Evolutionary conservation across 1,139 yeast species (phyloP).

Genomic region (Nadsonia commutata): DNA sequence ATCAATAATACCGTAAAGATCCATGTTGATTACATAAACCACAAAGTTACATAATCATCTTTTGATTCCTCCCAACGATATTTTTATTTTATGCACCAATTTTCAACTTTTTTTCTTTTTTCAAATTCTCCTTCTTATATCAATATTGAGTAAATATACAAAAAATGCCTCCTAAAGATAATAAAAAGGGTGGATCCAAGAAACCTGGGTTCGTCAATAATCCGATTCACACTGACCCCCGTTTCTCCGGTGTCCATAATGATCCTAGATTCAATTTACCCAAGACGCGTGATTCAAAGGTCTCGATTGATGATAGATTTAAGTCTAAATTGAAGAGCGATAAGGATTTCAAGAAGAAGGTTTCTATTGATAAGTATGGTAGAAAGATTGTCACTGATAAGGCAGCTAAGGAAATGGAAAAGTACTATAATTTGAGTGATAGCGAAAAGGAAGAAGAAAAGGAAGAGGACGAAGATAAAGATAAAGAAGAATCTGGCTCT

Average conservation of each 20-base stretch:
- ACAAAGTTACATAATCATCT: too few species aligned
- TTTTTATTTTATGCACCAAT: too few species aligned
- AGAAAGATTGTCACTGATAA: conserved; percentile 40
- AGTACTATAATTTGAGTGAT: conserved; percentile 44
- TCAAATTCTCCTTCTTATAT: too few species aligned
- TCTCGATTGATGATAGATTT: conserved; percentile 78
- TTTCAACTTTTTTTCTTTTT: too few species aligned
- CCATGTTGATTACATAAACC: too few species aligned
- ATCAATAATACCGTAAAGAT: too few species aligned
- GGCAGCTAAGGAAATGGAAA: conserved; percentile 39
- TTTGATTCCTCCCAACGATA: too few species aligned
- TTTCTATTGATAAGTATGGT: conserved; percentile 77
- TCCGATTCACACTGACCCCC: conserved; percentile 43
- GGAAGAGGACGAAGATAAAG: conserved; percentile 17
- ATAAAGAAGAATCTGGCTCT: background rate
- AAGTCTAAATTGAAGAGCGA: conserved; percentile 42
- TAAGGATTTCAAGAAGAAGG: conserved; percentile 41
- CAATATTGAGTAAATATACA: too few species aligned
- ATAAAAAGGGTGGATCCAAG: background rate
- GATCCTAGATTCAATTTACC: conserved; percentile 85
- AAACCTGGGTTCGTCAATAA: background rate
- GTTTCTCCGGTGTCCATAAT: conserved; percentile 65
- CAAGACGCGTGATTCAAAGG: conserved; percentile 51
- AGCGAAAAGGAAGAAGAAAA: conserved; percentile 18
- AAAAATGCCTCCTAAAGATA: background rate